phyloP scores from a whole-genome alignment of 108 stramenopile genomes.

The Conticribra weissflogii region DNA sequence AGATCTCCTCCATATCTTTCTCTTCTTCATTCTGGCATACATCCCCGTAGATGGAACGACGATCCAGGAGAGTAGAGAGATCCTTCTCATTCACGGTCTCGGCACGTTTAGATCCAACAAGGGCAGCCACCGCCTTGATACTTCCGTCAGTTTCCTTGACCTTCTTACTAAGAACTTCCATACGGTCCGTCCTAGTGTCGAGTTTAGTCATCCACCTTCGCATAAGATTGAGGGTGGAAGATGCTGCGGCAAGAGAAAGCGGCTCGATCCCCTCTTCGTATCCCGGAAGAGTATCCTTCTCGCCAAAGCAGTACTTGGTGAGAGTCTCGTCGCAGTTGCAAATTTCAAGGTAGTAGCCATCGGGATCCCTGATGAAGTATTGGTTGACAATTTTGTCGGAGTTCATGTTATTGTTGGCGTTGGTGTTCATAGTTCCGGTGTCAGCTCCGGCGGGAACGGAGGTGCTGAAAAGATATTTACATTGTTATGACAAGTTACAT shows the following conservation, averaged over 20 bases:
- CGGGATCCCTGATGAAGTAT: conserved; percentile 15
- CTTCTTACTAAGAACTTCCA: background rate
- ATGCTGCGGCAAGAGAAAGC: background rate
- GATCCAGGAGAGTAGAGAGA: conserved; percentile 2
- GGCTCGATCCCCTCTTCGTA: conserved; percentile 2
- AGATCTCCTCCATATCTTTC: conserved; percentile 3
- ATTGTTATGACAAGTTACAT: no score
- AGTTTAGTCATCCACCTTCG: background rate
- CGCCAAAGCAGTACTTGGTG: conserved; percentile 5
- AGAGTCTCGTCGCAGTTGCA: conserved; percentile 18
- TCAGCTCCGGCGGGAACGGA: conserved; percentile 1
- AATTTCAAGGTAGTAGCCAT: conserved; percentile 20
- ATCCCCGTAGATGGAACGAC: conserved; percentile 20
- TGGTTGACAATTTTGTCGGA: conserved; percentile 6
- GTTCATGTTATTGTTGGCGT: conserved; percentile 2
- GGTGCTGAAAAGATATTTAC: no score
- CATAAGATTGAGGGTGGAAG: background rate
- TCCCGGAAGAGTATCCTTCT: background rate
- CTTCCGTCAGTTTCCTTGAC: conserved; percentile 4
- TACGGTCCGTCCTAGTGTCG: background rate
- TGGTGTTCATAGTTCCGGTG: background rate
- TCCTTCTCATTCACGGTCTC: background rate
- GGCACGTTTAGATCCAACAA: conserved; percentile 4
- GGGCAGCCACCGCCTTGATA: background rate
- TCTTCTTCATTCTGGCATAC: conserved; percentile 17